Conservation (phyloP, 2,329 filamentous ascomycete species). For the Botryotinia globosa region DNA sequence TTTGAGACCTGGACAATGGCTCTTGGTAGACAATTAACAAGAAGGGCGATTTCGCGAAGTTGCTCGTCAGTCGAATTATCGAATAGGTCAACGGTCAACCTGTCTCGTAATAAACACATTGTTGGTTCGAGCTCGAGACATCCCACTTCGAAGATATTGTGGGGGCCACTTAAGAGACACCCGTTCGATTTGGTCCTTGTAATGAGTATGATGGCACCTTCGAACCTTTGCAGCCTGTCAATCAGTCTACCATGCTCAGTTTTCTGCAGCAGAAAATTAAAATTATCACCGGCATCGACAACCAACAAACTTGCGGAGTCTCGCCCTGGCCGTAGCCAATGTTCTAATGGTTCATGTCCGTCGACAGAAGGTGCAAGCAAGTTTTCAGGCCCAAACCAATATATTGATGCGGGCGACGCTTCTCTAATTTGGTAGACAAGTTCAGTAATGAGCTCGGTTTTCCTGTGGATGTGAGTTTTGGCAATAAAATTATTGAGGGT, state of each 20-base stretch:
- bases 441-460: constrained; percentile 32
- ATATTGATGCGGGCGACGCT: constrained; percentile 30
- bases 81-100: constrained; percentile 19
- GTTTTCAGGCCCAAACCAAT: constrained; percentile 29
- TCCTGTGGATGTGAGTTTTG: constrained; percentile 25
- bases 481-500: too few relatives aligned
- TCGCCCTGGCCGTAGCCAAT: constrained; percentile 24
- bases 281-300: constrained; percentile 28
- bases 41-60: constrained; percentile 26
- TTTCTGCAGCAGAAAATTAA: constrained; percentile 20
- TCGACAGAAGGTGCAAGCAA: constrained; percentile 17
- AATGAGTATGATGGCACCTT: constrained; percentile 28
- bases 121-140: constrained; percentile 28
- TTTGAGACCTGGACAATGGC: constrained; percentile 31
- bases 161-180: constrained; percentile 25
- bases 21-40: constrained; percentile 28
- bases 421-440: constrained; percentile 30
- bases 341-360: constrained; percentile 22
- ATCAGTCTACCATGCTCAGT: constrained; percentile 21
- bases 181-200: constrained; percentile 29
- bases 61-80: constrained; percentile 25
- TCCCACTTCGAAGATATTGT: constrained; percentile 28
- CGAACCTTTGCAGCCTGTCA: constrained; percentile 26
- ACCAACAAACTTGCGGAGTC: constrained; percentile 25
- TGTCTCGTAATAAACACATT: constrained; percentile 25